phyloP scores from a whole-genome alignment of 169 alveolate species.

The Cryptosporidium sp. region DNA sequence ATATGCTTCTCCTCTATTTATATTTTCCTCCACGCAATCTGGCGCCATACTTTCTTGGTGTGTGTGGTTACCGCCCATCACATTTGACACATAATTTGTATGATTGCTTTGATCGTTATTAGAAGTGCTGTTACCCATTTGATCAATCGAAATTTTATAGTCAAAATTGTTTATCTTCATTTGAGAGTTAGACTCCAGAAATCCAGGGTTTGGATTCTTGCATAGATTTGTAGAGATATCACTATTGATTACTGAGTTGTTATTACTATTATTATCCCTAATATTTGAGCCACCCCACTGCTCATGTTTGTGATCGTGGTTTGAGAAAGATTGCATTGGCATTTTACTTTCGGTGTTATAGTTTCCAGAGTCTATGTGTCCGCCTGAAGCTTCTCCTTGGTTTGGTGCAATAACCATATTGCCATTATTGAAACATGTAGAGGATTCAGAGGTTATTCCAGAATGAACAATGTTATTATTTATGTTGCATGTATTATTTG shows the following conservation, averaged over 20 bases:
- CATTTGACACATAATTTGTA: constrained; percentile 3
- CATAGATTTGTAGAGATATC: not conserved
- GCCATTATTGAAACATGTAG: not conserved
- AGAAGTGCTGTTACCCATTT: not conserved
- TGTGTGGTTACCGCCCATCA: constrained; percentile 5
- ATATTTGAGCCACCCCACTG: constrained; percentile 18
- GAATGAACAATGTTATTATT: not conserved
- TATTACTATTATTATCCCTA: not conserved
- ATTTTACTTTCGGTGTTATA: not conserved
- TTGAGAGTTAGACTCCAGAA: not conserved
- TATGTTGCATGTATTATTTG: not conserved
- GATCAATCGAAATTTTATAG: not conserved
- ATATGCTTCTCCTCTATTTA: constrained; percentile 18
- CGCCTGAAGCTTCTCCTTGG: not conserved
- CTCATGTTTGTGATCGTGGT: not conserved
- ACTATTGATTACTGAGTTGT: not conserved
- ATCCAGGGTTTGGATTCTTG: not conserved
- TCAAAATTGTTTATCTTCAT: not conserved
- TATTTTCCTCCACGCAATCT: not conserved
- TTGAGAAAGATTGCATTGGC: not conserved
- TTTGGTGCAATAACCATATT: not conserved
- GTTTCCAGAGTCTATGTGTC: not conserved
- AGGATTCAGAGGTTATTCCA: not conserved
- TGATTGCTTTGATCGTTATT: not conserved
- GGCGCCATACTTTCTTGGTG: not conserved